Evolutionary conservation across 148 eudicot species (phyloP).

Genomic region (Amaranthus palmeri): DNA sequence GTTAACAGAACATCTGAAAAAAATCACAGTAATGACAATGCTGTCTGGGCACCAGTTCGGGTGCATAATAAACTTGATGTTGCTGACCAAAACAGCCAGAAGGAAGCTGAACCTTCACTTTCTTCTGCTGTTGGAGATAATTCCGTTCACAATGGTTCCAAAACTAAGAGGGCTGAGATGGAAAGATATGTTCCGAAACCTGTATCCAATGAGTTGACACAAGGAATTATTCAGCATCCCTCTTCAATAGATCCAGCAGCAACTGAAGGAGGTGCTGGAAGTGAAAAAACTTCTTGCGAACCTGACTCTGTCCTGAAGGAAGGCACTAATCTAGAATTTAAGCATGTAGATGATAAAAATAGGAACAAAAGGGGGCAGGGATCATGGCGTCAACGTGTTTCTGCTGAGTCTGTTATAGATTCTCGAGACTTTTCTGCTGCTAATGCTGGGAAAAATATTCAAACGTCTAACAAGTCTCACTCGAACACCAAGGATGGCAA

Average conservation of each 20-base stretch:
- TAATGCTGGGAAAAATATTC: slow-evolving; percentile 31
- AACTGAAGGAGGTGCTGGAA: slow-evolving; percentile 35
- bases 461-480: slow-evolving; percentile 23
- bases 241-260: slow-evolving; percentile 27
- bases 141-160: slow-evolving; percentile 41
- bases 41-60: slow-evolving; percentile 90
- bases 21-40: slow-evolving; percentile 46
- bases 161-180: slow-evolving; percentile 93
- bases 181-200: slow-evolving; percentile 94
- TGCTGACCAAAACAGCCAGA: slow-evolving; percentile 33
- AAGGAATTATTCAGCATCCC: slow-evolving; percentile 45
- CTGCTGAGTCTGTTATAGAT: slow-evolving; percentile 34
- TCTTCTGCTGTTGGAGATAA: slow-evolving; percentile 33
- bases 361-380: slow-evolving; percentile 51
- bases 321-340: slow-evolving; percentile 32
- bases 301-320: slow-evolving; percentile 28
- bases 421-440: slow-evolving; percentile 29
- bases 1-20: slow-evolving; percentile 47
- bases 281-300: slow-evolving; percentile 28
- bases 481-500: slow-evolving; percentile 26
- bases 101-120: slow-evolving; percentile 28
- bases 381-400: slow-evolving; percentile 58
- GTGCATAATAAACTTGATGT: slow-evolving; percentile 48
- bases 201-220: slow-evolving; percentile 79
- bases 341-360: slow-evolving; percentile 34